phyloP scores from a whole-genome alignment of 108 stramenopile species.

The Poteriospumella lacustris region DNA sequence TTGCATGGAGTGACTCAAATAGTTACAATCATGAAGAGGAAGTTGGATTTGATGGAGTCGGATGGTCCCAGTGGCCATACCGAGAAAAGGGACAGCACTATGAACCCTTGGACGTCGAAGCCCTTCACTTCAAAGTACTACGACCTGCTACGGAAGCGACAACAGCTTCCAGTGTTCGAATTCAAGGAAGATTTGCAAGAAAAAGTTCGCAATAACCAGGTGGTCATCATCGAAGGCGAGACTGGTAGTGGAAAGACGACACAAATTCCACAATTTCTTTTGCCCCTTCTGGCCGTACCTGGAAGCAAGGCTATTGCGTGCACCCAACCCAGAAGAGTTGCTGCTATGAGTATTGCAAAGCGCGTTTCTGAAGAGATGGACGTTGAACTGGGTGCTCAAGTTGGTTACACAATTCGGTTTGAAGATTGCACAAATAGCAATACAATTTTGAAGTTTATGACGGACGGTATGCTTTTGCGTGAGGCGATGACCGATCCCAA shows the following conservation, averaged over 20 bases:
- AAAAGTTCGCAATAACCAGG: conserved; percentile 77
- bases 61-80: background rate
- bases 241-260: conserved; percentile 93
- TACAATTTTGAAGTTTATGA: conserved; percentile 80
- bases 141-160: conserved; percentile 66
- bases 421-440: conserved; percentile 72
- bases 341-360: conserved; percentile 89
- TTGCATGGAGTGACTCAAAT: too few relatives aligned
- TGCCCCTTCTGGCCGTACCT: conserved; percentile 60
- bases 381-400: conserved; percentile 82
- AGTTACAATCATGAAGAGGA: too few relatives aligned
- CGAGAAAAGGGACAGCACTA: background rate
- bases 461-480: conserved; percentile 84
- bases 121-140: conserved; percentile 65
- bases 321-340: conserved; percentile 97
- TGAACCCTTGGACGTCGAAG: conserved; percentile 75
- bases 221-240: conserved; percentile 92
- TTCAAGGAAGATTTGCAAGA: conserved; percentile 80
- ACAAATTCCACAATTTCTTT: conserved; percentile 87
- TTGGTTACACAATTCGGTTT: conserved; percentile 98
- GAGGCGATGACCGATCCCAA: conserved; percentile 97
- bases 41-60: too few relatives aligned
- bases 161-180: conserved; percentile 86
- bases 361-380: conserved; percentile 99
- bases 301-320: conserved; percentile 67